A percentile compares a stretch with the other conserved stretches of the same genome.
Conservation (phyloP, 2,329 filamentous ascomycete species). For the Botrytis fabae region DNA sequence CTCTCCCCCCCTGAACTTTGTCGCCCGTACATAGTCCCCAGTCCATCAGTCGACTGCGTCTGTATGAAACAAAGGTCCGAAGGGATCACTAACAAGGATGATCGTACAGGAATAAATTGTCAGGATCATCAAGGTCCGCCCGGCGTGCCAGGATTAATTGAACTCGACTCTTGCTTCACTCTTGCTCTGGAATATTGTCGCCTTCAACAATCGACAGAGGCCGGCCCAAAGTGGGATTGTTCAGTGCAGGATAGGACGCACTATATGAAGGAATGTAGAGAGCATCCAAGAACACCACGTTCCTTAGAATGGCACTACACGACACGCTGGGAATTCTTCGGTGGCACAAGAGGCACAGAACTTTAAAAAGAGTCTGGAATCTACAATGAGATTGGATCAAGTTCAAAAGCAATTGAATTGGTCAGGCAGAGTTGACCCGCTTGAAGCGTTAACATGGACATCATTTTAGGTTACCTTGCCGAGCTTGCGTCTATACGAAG, state of each 20-base stretch:
- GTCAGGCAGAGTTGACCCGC: conserved; percentile 16
- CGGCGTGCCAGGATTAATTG: conserved; percentile 4
- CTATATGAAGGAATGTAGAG: neutral
- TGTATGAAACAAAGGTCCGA: conserved; percentile 40
- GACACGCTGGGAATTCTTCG: neutral
- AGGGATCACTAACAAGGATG: conserved; percentile 32
- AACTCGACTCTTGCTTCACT: conserved; percentile 5
- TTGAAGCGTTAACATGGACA: conserved; percentile 22
- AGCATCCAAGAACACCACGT: neutral
- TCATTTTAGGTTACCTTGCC: conserved; percentile 14
- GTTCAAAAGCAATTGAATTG: conserved; percentile 5
- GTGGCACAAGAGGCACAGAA: conserved; percentile 18
- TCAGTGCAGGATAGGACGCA: neutral
- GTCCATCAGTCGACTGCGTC: conserved; percentile 27
- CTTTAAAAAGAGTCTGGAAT: conserved; percentile 14
- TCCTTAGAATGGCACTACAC: neutral
- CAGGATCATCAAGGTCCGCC: conserved; percentile 18
- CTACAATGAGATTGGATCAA: conserved; percentile 8
- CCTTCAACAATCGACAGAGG: neutral
- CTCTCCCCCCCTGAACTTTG: conserved; percentile 7
- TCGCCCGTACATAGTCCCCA: neutral
- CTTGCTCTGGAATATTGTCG: neutral
- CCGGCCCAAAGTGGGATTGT: neutral
- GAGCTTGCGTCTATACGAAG: conserved; percentile 25
- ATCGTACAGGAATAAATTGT: conserved; percentile 27